Evolutionary conservation across 352 stramenopile species (phyloP).

Genomic region (Phytopythium delawarense): DNA sequence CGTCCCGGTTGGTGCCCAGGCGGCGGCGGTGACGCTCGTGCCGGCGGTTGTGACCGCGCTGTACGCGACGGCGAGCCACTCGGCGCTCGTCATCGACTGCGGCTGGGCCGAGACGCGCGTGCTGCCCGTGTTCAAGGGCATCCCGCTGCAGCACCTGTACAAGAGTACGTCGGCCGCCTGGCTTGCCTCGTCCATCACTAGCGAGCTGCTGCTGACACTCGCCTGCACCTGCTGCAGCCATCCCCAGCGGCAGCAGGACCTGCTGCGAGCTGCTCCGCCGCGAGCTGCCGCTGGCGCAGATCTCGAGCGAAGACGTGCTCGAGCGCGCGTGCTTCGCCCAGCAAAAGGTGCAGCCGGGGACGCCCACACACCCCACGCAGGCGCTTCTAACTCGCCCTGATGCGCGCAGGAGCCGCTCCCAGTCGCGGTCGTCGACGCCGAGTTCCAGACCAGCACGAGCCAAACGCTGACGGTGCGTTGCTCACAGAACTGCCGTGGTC

Average conservation of each 20-base stretch:
- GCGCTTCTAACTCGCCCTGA: neutral
- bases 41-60: constrained; percentile 58
- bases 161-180: constrained; percentile 27
- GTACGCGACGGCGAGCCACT: constrained; percentile 72
- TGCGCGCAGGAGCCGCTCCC: constrained; percentile 24
- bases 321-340: constrained; percentile 76
- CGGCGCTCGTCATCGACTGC: constrained; percentile 75
- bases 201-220: neutral
- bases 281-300: constrained; percentile 19
- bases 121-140: constrained; percentile 80
- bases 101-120: constrained; percentile 71
- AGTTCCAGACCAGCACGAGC: constrained; percentile 38
- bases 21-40: constrained; percentile 58
- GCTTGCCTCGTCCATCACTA: neutral
- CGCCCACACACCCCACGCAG: neutral
- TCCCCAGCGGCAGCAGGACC: constrained; percentile 32
- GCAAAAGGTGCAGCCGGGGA: constrained; percentile 22
- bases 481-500: neutral
- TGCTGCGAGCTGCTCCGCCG: constrained; percentile 38
- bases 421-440: constrained; percentile 29
- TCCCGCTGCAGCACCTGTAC: constrained; percentile 68
- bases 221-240: constrained; percentile 21
- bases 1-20: constrained; percentile 11
- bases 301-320: constrained; percentile 47
- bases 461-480: constrained; percentile 30